phyloP scores from a whole-genome alignment of 2,329 filamentous ascomycete species.

The Verticillium zaregamsianum region DNA sequence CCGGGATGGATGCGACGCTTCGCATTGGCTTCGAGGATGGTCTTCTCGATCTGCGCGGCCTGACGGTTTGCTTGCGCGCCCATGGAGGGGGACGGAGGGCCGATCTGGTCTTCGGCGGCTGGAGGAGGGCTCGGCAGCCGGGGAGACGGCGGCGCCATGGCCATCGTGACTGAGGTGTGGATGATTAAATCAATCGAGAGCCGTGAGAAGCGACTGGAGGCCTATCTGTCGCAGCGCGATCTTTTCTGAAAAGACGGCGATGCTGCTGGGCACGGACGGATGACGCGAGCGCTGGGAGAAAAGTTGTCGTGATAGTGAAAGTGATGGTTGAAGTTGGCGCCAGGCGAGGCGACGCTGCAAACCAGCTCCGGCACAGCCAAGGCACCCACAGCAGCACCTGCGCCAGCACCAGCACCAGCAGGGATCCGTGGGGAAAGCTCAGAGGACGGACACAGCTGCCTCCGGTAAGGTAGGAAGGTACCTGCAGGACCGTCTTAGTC shows the following conservation, averaged over 20 bases:
- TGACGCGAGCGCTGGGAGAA: not conserved
- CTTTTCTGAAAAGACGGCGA: not conserved
- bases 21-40: constrained; percentile 66
- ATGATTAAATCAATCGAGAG: not conserved
- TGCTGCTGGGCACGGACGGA: not conserved
- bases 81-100: constrained; percentile 68
- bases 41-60: constrained; percentile 60
- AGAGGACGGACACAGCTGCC: too few species aligned
- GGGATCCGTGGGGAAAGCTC: not conserved
- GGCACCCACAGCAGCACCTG: too few species aligned
- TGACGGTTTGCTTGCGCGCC: constrained; percentile 49
- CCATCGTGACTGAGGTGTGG: constrained; percentile 35
- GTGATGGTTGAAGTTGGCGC: not conserved
- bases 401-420: not conserved
- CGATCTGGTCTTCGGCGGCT: constrained; percentile 89
- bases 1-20: constrained; percentile 86
- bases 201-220: not conserved
- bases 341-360: not conserved
- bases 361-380: too few species aligned
- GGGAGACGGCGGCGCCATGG: constrained; percentile 71
- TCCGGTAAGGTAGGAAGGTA: too few species aligned
- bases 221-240: not conserved
- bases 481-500: not conserved
- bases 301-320: not conserved
- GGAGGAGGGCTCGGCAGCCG: constrained; percentile 93